Evolutionary conservation across 108 stramenopile species (phyloP).

Genomic region (Pseudonitzschia pungens): DNA sequence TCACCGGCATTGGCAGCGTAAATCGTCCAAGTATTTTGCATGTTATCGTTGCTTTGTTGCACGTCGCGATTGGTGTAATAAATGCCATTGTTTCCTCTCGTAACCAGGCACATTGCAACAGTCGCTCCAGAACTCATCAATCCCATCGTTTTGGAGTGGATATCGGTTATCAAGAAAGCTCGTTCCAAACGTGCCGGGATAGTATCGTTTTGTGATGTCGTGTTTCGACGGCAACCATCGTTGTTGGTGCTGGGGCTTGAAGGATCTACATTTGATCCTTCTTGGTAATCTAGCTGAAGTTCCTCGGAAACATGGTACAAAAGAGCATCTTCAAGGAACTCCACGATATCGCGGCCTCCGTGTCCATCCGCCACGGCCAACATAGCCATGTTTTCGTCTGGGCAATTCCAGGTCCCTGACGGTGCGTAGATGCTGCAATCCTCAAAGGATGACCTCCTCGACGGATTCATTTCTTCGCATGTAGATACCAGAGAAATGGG

Average conservation of each 20-base stretch:
- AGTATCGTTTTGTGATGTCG: conserved; percentile 16
- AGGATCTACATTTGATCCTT: neutral
- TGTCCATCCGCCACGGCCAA: conserved; percentile 95
- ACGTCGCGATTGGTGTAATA: neutral
- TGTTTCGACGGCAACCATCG: neutral
- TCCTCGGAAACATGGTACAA: conserved; percentile 80
- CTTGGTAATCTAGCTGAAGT: conserved; percentile 36
- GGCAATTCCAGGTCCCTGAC: conserved; percentile 54
- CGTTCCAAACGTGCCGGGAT: conserved; percentile 68
- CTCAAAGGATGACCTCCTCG: conserved; percentile 92
- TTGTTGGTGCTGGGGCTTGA: conserved; percentile 4
- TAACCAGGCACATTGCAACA: conserved; percentile 87
- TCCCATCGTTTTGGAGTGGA: conserved; percentile 69
- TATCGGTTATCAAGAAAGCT: conserved; percentile 91
- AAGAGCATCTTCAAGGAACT: conserved; percentile 87
- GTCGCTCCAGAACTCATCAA: conserved; percentile 91
- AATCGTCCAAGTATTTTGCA: conserved; percentile 41
- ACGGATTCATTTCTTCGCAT: conserved; percentile 94
- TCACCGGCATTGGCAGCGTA: conserved; percentile 96
- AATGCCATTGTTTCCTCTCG: neutral
- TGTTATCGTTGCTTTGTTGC: neutral
- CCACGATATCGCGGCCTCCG: conserved; percentile 87
- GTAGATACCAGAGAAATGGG: conserved; percentile 22
- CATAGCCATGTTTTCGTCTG: conserved; percentile 65
- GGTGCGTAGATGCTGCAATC: conserved; percentile 76